These are phyloP conservation scores for Sarocladiaceae sp. DNA, from an alignment of 2,329 filamentous ascomycete genomes.

Conservation along the genomic window DNA sequence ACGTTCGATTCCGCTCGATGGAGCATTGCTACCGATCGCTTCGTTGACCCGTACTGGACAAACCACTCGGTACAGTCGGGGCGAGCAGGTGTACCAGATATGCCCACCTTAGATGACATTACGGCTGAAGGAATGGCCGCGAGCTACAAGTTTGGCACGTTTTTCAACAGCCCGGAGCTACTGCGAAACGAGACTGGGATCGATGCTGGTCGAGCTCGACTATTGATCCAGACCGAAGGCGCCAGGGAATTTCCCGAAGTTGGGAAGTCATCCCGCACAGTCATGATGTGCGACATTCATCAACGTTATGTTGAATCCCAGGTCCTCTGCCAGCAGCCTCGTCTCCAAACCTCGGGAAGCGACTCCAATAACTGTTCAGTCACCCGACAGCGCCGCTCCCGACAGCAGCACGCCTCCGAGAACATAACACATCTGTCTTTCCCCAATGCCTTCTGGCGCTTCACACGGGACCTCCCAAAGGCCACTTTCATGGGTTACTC, in stretches of 20 bases:
- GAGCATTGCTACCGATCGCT: conserved; percentile 8
- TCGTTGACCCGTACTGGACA: neutral
- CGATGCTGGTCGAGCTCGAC: neutral
- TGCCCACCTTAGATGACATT: too few species aligned
- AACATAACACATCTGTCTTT: neutral
- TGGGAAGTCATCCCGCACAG: neutral
- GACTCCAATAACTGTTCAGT: neutral
- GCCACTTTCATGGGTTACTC: neutral
- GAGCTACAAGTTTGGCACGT: conserved; percentile 9
- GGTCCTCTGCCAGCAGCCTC: neutral
- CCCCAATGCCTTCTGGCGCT: neutral
- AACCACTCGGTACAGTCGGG: neutral
- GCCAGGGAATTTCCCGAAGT: neutral
- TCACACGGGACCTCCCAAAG: neutral
- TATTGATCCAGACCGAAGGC: neutral
- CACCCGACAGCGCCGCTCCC: neutral
- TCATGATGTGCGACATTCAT: neutral
- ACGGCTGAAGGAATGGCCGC: too few species aligned
- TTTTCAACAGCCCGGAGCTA: neutral
- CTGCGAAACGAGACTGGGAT: neutral
- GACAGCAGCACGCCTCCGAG: neutral
- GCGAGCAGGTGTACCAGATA: neutral
- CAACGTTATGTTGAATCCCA: conserved; percentile 4
- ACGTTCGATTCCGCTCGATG: neutral
- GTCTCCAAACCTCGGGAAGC: too few species aligned